Evolutionary conservation across 306 rosid species (phyloP).

Genomic region (Hippophae rhamnoides): DNA sequence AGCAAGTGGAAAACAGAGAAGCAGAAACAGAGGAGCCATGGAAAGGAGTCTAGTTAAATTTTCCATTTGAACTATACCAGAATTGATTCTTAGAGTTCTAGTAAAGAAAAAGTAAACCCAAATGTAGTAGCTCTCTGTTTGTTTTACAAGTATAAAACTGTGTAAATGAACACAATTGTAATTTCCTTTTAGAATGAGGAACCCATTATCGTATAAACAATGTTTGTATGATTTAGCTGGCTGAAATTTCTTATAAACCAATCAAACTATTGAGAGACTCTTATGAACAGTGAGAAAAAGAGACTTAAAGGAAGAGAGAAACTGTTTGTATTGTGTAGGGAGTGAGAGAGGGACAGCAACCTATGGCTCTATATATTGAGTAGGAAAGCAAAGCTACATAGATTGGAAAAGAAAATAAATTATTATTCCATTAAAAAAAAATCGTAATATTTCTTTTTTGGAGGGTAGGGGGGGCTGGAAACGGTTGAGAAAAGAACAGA

Average conservation of each 20-base stretch:
- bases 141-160: not conserved
- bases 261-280: slow-evolving; percentile 12
- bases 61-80: slow-evolving; percentile 27
- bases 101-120: not conserved
- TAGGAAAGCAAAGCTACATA: slow-evolving; percentile 27
- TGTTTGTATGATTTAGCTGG: slow-evolving; percentile 26
- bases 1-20: slow-evolving; percentile 30
- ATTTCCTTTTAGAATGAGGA: not conserved
- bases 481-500: slow-evolving; percentile 44
- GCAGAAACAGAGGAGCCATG: slow-evolving; percentile 33
- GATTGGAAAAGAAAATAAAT: slow-evolving; percentile 19
- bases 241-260: slow-evolving; percentile 32
- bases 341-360: slow-evolving; percentile 33
- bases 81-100: not conserved
- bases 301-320: slow-evolving; percentile 5
- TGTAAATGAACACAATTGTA: not conserved
- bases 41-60: slow-evolving; percentile 27
- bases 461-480: slow-evolving; percentile 19
- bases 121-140: not conserved
- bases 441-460: slow-evolving; percentile 15
- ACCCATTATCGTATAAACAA: slow-evolving; percentile 20
- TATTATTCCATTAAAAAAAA: not conserved
- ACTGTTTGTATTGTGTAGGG: slow-evolving; percentile 10
- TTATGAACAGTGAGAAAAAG: slow-evolving; percentile 1
- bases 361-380: slow-evolving; percentile 48